These are phyloP conservation scores for Cyclostephanos invisitatus DNA, from an alignment of 108 stramenopile species.

Conservation along the genomic window DNA sequence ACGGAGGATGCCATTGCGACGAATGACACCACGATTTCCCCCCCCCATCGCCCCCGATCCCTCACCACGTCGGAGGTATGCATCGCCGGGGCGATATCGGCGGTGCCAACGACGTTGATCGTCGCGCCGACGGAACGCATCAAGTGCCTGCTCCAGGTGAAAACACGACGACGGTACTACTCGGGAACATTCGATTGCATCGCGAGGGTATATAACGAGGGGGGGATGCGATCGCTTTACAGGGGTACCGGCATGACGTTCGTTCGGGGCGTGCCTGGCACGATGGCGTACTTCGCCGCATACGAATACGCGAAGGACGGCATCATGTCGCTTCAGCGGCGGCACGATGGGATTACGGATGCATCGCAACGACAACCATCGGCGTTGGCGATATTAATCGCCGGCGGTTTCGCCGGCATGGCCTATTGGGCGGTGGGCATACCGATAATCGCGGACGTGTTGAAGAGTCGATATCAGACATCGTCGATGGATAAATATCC, in stretches of 20 bases:
- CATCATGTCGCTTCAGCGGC: slow-evolving; percentile 29
- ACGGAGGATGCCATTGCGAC: neutral
- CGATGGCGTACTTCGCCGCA: slow-evolving; percentile 81
- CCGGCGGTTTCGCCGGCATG: slow-evolving; percentile 88
- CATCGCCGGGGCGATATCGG: slow-evolving; percentile 81
- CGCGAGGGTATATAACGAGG: slow-evolving; percentile 53
- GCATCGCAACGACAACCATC: slow-evolving; percentile 30
- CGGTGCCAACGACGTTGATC: slow-evolving; percentile 69
- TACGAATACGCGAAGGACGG: slow-evolving; percentile 76
- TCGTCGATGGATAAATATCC: slow-evolving; percentile 75
- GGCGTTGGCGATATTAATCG: slow-evolving; percentile 67
- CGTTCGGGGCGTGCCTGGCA: slow-evolving; percentile 80
- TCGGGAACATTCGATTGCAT: slow-evolving; percentile 80
- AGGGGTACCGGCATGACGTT: slow-evolving; percentile 77
- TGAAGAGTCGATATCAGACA: slow-evolving; percentile 84
- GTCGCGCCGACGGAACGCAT: slow-evolving; percentile 88
- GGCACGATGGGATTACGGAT: slow-evolving; percentile 31
- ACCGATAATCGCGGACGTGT: slow-evolving; percentile 63
- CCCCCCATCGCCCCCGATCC: too few relatives aligned
- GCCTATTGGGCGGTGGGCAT: slow-evolving; percentile 80
- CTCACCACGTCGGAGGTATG: slow-evolving; percentile 38
- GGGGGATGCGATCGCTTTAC: slow-evolving; percentile 74
- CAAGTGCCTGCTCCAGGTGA: slow-evolving; percentile 84
- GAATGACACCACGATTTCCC: too few relatives aligned
- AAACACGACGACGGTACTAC: slow-evolving; percentile 51